Conservation (phyloP, 2,329 filamentous ascomycete genomes). For the Diatrype stigma region DNA sequence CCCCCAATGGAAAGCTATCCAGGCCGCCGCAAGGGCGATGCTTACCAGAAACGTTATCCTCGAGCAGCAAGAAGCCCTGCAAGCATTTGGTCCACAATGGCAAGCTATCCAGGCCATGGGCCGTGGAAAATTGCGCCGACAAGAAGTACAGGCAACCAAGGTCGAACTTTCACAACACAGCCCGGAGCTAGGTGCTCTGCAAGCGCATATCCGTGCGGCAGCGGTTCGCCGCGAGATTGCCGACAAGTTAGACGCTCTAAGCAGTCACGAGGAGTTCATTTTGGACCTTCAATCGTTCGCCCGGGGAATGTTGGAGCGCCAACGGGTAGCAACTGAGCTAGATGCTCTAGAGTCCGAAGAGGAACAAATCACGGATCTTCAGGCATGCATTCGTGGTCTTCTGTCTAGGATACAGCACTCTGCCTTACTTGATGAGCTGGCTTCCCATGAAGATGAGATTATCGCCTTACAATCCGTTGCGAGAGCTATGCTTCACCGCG, state of each 20-base stretch:
- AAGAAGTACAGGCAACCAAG: slow-evolving; percentile 39
- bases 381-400: slow-evolving; percentile 64
- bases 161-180: slow-evolving; percentile 44
- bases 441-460: slow-evolving; percentile 63
- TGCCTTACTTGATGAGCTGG: slow-evolving; percentile 64
- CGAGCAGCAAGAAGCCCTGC: slow-evolving; percentile 46
- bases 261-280: slow-evolving; percentile 35
- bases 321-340: slow-evolving; percentile 43
- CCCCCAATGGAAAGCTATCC: slow-evolving; percentile 47
- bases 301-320: slow-evolving; percentile 58
- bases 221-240: slow-evolving; percentile 20
- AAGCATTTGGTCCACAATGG: slow-evolving; percentile 46
- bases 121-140: slow-evolving; percentile 46
- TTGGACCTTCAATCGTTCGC: slow-evolving; percentile 53
- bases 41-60: slow-evolving; percentile 52
- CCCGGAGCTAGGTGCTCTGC: slow-evolving; percentile 42
- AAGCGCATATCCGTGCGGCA: slow-evolving; percentile 18
- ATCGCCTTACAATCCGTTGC: slow-evolving; percentile 69
- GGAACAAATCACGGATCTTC: slow-evolving; percentile 55
- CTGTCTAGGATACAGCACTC: slow-evolving; percentile 57
- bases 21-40: slow-evolving; percentile 55
- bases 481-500: slow-evolving; percentile 74
- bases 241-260: slow-evolving; percentile 17
- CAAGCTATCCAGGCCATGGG: slow-evolving; percentile 45
- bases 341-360: slow-evolving; percentile 56